A percentile compares a stretch with the other conserved stretches of the same genome.
Conservation (phyloP, 192 early-diverging fungal species). For the Gamsiella multidivaricata region DNA sequence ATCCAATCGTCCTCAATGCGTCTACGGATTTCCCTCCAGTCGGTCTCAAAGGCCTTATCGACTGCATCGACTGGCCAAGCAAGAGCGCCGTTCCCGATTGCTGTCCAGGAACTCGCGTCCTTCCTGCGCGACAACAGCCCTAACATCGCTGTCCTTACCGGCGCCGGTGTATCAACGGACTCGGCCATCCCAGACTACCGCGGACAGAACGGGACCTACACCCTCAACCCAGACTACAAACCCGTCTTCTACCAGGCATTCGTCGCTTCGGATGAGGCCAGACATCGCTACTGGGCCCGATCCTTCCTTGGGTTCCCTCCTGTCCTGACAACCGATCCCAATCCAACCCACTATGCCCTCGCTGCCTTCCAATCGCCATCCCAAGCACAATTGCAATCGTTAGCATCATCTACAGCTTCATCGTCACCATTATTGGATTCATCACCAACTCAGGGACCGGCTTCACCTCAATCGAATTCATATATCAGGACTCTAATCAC, state of each 20-base stretch:
- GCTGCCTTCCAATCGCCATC: slow-evolving; percentile 57
- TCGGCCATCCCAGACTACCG: slow-evolving; percentile 89
- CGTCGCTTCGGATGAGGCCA: slow-evolving; percentile 31
- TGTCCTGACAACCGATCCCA: slow-evolving; percentile 76
- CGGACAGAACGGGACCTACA: slow-evolving; percentile 74
- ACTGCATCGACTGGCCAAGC: not conserved
- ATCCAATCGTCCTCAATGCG: slow-evolving; percentile 22
- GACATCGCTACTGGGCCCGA: slow-evolving; percentile 94
- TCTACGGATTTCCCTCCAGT: slow-evolving; percentile 25
- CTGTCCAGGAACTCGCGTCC: slow-evolving; percentile 43
- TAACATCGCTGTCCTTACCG: slow-evolving; percentile 61
- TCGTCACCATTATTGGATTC: too few species aligned
- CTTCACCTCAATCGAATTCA: not conserved
- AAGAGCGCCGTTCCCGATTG: not conserved
- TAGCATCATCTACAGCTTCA: too few species aligned
- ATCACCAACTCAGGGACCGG: too few species aligned
- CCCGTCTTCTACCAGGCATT: slow-evolving; percentile 87
- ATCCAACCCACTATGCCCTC: slow-evolving; percentile 75
- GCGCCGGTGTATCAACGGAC: slow-evolving; percentile 71
- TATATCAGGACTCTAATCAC: slow-evolving; percentile 76
- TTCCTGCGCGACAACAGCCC: slow-evolving; percentile 45
- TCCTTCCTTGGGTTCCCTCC: slow-evolving; percentile 84
- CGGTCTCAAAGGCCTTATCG: slow-evolving; percentile 36
- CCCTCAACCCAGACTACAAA: slow-evolving; percentile 77
- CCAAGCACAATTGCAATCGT: too few species aligned